phyloP scores from a whole-genome alignment of 106 monocot species.

The Cymbidium sinense region DNA sequence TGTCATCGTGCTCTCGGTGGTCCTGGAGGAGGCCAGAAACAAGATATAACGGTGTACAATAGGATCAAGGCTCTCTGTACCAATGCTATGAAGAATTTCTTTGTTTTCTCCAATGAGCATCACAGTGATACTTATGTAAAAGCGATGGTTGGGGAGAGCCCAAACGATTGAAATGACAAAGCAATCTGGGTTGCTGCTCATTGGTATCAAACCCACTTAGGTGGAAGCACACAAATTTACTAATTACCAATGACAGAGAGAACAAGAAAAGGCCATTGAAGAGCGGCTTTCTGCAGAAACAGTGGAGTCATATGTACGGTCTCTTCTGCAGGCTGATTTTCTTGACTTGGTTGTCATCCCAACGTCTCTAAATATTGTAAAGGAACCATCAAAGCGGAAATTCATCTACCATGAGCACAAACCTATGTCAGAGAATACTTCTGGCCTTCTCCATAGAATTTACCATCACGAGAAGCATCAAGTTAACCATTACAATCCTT shows the following conservation, averaged over 20 bases:
- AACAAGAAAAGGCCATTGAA: slow-evolving; percentile 81
- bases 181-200: slow-evolving; percentile 89
- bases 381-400: slow-evolving; percentile 88
- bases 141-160: slow-evolving; percentile 86
- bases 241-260: slow-evolving; percentile 94
- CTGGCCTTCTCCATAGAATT: slow-evolving; percentile 74
- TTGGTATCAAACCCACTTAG: slow-evolving; percentile 91
- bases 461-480: slow-evolving; percentile 97
- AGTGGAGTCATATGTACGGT: slow-evolving; percentile 90
- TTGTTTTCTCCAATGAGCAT: slow-evolving; percentile 86
- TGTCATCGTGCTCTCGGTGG: slow-evolving; percentile 74
- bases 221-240: slow-evolving; percentile 48
- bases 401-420: slow-evolving; percentile 88
- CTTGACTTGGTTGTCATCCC: slow-evolving; percentile 73
- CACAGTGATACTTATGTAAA: slow-evolving; percentile 90
- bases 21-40: slow-evolving; percentile 88
- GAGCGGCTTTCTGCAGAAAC: slow-evolving; percentile 89
- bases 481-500: slow-evolving; percentile 94
- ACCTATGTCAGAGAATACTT: slow-evolving; percentile 96
- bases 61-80: slow-evolving; percentile 74
- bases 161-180: slow-evolving; percentile 93
- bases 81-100: slow-evolving; percentile 48
- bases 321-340: slow-evolving; percentile 72
- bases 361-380: slow-evolving; percentile 49
- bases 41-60: slow-evolving; percentile 72